phyloP scores from a whole-genome alignment of 2,329 filamentous ascomycete genomes.

The Fusarium xyrophilum region DNA sequence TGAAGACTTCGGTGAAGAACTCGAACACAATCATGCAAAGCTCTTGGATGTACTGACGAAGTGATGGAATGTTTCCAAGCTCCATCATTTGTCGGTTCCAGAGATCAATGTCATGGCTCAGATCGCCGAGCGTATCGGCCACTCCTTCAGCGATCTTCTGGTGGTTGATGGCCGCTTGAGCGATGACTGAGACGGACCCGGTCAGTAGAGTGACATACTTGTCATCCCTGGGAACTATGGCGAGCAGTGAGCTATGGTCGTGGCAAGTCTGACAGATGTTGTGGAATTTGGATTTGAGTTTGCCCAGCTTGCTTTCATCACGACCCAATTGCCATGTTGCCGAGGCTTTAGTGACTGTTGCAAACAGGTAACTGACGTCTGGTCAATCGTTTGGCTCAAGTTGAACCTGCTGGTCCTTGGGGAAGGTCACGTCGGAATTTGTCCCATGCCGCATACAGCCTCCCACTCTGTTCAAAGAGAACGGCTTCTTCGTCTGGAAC shows the following conservation, averaged over 20 bases:
- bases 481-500: neutral
- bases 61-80: neutral
- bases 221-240: neutral
- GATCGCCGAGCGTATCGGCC: neutral
- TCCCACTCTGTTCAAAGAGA: neutral
- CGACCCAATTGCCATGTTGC: neutral
- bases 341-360: fast-evolving
- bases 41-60: neutral
- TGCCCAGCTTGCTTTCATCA: neutral
- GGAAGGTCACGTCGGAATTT: neutral
- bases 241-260: neutral
- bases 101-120: neutral
- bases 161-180: neutral
- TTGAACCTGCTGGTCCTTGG: neutral
- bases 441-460: neutral
- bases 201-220: neutral
- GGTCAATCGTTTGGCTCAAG: neutral
- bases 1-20: neutral
- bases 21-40: neutral
- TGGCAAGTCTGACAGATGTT: neutral
- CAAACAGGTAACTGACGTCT: neutral
- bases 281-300: neutral
- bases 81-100: neutral
- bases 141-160: neutral
- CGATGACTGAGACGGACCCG: neutral